Conservation (phyloP, 371 early-diverging fungal species). For the Fennellomyces sp. region DNA sequence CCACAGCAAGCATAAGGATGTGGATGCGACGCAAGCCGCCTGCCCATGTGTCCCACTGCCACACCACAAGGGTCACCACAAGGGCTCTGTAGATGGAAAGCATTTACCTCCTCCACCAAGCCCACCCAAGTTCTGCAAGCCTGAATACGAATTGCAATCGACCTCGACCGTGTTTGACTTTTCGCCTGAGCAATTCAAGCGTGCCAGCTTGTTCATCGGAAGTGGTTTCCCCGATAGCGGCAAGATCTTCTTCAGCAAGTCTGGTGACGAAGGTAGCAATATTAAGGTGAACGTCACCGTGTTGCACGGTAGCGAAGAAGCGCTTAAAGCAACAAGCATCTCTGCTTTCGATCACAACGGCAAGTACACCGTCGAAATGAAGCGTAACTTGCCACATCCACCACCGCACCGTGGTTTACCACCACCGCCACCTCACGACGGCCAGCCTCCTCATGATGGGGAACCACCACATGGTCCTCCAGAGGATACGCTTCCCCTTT, state of each 20-base stretch:
- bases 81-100: not conserved
- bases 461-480: not conserved
- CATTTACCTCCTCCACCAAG: not conserved
- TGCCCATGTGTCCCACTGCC: not conserved
- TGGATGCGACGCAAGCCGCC: not conserved
- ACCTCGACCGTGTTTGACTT: constrained; percentile 12
- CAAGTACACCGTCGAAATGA: constrained; percentile 18
- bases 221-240: constrained; percentile 12
- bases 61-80: not conserved
- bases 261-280: not conserved
- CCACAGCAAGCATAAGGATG: constrained; percentile 2
- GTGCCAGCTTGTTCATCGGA: constrained; percentile 15
- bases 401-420: constrained; percentile 7
- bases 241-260: constrained; percentile 9
- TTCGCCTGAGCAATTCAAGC: constrained; percentile 23
- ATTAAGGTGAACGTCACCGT: constrained; percentile 20
- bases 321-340: not conserved
- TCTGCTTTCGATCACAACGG: constrained; percentile 26
- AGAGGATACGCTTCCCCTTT: not conserved
- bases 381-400: constrained; percentile 4
- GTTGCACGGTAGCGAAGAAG: constrained; percentile 9
- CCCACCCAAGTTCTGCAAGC: constrained; percentile 7
- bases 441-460: not conserved
- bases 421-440: not conserved
- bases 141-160: constrained; percentile 10